phyloP scores from a whole-genome alignment of 148 eudicot species.

The Nyssa sinensis region DNA sequence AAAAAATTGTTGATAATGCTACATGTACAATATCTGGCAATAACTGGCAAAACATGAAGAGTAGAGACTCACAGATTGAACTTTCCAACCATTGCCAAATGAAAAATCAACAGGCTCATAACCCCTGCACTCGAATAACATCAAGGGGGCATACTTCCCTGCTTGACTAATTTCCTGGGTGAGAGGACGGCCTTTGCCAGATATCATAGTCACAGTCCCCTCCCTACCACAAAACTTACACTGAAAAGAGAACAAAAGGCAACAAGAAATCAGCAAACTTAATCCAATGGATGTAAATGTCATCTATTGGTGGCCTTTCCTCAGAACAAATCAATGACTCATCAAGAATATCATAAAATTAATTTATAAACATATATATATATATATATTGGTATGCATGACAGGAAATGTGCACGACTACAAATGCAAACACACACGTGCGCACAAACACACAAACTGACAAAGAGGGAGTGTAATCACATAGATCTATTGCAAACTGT shows the following conservation, averaged over 20 bases:
- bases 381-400: too few species aligned
- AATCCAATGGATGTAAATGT: neutral
- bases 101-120: slow-evolving; percentile 68
- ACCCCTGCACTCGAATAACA: slow-evolving; percentile 87
- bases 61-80: slow-evolving; percentile 59
- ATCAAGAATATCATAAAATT: neutral
- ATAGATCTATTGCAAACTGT: neutral
- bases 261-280: neutral
- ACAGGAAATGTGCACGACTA: too few species aligned
- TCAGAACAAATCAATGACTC: neutral
- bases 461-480: neutral
- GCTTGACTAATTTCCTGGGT: slow-evolving; percentile 48
- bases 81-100: slow-evolving; percentile 82
- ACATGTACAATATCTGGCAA: neutral
- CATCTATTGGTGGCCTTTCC: neutral
- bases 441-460: neutral
- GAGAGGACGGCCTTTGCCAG: slow-evolving; percentile 59
- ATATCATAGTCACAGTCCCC: slow-evolving; percentile 63
- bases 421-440: too few species aligned
- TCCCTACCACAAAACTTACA: slow-evolving; percentile 85
- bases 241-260: slow-evolving; percentile 35
- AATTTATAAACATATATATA: too few species aligned
- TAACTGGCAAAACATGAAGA: neutral
- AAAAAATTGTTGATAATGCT: neutral
- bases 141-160: slow-evolving; percentile 54